These are phyloP conservation scores for Phaseolus lunatus DNA, from an alignment of 306 rosid genomes.

Conservation along the genomic window DNA sequence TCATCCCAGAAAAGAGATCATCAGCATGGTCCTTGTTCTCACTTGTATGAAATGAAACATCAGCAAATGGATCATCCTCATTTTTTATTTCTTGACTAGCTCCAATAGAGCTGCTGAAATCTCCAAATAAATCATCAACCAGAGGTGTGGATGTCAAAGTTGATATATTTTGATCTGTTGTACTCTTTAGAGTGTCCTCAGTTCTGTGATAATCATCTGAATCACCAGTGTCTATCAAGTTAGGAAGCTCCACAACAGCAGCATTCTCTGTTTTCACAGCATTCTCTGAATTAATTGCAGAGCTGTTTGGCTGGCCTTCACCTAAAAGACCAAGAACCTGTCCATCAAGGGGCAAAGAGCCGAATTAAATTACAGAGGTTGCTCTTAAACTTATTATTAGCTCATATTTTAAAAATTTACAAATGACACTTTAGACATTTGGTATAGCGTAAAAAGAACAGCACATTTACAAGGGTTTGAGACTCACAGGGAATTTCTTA, in stretches of 20 bases:
- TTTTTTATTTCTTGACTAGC: constrained; percentile 59
- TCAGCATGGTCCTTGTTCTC: constrained; percentile 65
- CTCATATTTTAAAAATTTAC: neutral
- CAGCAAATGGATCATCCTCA: constrained; percentile 92
- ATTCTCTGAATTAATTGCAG: constrained; percentile 59
- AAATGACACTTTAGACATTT: constrained; percentile 16
- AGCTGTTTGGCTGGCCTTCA: constrained; percentile 64
- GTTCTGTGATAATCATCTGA: constrained; percentile 52
- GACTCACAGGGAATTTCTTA: constrained; percentile 4
- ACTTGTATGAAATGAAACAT: constrained; percentile 79
- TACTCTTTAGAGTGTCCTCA: constrained; percentile 47
- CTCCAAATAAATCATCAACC: constrained; percentile 93
- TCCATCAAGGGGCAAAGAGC: constrained; percentile 46
- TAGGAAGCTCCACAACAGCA: constrained; percentile 66
- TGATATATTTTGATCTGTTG: constrained; percentile 53
- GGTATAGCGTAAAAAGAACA: neutral
- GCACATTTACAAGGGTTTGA: constrained; percentile 18
- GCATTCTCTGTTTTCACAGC: constrained; percentile 52
- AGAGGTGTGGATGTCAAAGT: constrained; percentile 61
- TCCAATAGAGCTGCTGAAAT: constrained; percentile 51
- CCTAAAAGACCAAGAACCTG: constrained; percentile 87
- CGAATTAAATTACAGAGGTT: constrained; percentile 24
- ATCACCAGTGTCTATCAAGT: constrained; percentile 89
- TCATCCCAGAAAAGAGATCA: constrained; percentile 89
- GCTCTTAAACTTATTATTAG: constrained; percentile 24